Conservation (phyloP, 2,329 filamentous ascomycete genomes). For the Zymoseptoria passerinii region DNA sequence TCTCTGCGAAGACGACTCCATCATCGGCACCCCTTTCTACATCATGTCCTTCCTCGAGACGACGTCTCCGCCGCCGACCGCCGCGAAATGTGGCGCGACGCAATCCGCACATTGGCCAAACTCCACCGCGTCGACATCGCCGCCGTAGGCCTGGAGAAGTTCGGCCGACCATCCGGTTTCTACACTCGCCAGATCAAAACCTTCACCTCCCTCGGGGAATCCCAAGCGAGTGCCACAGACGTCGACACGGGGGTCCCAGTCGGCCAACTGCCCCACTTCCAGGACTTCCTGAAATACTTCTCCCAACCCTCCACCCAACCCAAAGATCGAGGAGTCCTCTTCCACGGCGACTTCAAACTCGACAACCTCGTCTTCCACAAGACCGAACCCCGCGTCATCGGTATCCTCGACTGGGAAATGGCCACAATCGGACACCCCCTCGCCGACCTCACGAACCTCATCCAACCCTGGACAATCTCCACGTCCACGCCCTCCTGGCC, state of each 20-base stretch:
- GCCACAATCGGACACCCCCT: conserved; percentile 93
- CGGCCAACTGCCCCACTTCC: conserved; percentile 74
- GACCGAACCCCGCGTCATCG: conserved; percentile 78
- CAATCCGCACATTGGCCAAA: conserved; percentile 71
- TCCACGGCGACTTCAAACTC: conserved; percentile 95
- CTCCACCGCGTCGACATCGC: conserved; percentile 68
- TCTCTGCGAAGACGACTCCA: conserved; percentile 70
- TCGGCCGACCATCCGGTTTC: conserved; percentile 67
- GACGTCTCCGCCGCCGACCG: conserved; percentile 57
- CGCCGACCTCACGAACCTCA: conserved; percentile 80
- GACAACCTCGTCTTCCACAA: conserved; percentile 64
- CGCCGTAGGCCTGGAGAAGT: conserved; percentile 60
- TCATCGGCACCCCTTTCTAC: conserved; percentile 90
- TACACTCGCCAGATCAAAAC: conserved; percentile 81
- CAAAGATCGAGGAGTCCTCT: conserved; percentile 64
- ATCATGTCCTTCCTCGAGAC: conserved; percentile 86
- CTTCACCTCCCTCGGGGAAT: conserved; percentile 66
- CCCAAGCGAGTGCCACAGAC: conserved; percentile 68
- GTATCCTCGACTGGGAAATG: conserved; percentile 98
- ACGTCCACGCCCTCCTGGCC: conserved; percentile 21
- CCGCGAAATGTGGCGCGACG: conserved; percentile 74
- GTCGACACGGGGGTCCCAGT: conserved; percentile 68
- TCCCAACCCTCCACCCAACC: conserved; percentile 61
- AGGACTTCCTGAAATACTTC: conserved; percentile 74
- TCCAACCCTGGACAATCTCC: conserved; percentile 21